Evolutionary conservation across 148 eudicot species (phyloP).

Genomic region (Suaeda aralocaspica): DNA sequence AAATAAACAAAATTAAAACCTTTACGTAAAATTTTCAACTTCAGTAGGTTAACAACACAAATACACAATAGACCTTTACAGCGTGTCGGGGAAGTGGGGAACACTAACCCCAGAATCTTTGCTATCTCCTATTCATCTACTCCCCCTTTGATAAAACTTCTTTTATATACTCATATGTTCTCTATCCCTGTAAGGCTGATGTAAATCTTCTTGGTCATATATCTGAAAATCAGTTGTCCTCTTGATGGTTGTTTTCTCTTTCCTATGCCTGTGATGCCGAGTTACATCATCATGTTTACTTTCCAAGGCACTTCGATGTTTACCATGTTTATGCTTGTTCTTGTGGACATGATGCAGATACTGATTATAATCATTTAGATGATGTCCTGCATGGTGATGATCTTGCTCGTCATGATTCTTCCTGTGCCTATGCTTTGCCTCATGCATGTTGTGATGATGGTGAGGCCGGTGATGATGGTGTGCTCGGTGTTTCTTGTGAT

Average conservation of each 20-base stretch:
- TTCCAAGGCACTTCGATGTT: slow-evolving; percentile 32
- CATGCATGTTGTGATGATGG: slow-evolving; percentile 29
- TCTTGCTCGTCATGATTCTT: slow-evolving; percentile 31
- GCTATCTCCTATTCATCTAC: background rate
- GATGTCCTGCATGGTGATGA: slow-evolving; percentile 32
- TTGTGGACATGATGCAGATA: slow-evolving; percentile 69
- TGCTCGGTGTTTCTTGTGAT: slow-evolving; percentile 33
- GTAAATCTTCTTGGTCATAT: slow-evolving; percentile 23
- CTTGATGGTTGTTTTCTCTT: slow-evolving; percentile 32
- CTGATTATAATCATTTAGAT: slow-evolving; percentile 37
- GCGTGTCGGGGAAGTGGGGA: too few species aligned
- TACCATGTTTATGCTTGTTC: slow-evolving; percentile 59
- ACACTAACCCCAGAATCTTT: background rate
- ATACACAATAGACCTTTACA: background rate
- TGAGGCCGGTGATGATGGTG: slow-evolving; percentile 35
- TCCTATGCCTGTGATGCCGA: slow-evolving; percentile 40
- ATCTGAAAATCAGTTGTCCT: slow-evolving; percentile 20
- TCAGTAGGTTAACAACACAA: background rate
- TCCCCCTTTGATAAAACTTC: slow-evolving; percentile 24
- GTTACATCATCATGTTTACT: slow-evolving; percentile 26
- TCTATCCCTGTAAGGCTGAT: slow-evolving; percentile 21
- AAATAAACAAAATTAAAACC: background rate
- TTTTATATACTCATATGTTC: slow-evolving; percentile 21
- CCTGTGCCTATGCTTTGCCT: slow-evolving; percentile 35
- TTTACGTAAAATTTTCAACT: background rate